Conservation (phyloP, 805 yeast species). For the Yamadazyma tumulicola region DNA sequence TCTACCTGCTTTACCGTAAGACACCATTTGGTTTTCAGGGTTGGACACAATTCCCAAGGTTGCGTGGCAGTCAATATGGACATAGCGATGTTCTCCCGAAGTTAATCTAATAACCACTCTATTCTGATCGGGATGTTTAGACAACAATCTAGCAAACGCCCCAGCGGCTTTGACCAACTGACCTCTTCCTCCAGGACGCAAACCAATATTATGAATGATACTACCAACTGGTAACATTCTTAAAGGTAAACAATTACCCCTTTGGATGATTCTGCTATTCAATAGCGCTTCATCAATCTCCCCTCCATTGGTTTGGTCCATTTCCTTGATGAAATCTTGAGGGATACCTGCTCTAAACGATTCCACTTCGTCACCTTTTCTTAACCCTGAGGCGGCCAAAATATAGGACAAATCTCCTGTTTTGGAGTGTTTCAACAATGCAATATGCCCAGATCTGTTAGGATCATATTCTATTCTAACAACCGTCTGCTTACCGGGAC, state of each 20-base stretch:
- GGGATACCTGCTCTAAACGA: conserved; percentile 90
- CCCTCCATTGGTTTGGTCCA: conserved; percentile 65
- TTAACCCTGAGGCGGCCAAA: conserved; percentile 85
- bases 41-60: conserved; percentile 92
- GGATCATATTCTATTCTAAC: conserved; percentile 94
- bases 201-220: conserved; percentile 82
- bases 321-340: conserved; percentile 62
- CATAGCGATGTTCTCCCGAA: conserved; percentile 92
- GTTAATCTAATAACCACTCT: conserved; percentile 78
- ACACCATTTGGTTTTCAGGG: conserved; percentile 82
- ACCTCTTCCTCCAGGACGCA: conserved; percentile 68
- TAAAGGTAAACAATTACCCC: conserved; percentile 93
- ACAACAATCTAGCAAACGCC: conserved; percentile 81
- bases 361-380: conserved; percentile 90
- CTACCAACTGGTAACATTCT: conserved; percentile 94
- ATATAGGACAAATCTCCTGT: conserved; percentile 72
- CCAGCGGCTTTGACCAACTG: conserved; percentile 94
- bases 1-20: conserved; percentile 97
- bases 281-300: conserved; percentile 87
- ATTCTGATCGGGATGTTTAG: conserved; percentile 67
- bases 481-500: conserved; percentile 73
- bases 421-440: conserved; percentile 64
- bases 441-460: conserved; percentile 89
- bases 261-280: conserved; percentile 79
- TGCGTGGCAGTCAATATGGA: conserved; percentile 83